A percentile compares a stretch with the other conserved stretches of the same genome.
phyloP scores from a whole-genome alignment of 306 rosid species.

The Albizia julibrissin region DNA sequence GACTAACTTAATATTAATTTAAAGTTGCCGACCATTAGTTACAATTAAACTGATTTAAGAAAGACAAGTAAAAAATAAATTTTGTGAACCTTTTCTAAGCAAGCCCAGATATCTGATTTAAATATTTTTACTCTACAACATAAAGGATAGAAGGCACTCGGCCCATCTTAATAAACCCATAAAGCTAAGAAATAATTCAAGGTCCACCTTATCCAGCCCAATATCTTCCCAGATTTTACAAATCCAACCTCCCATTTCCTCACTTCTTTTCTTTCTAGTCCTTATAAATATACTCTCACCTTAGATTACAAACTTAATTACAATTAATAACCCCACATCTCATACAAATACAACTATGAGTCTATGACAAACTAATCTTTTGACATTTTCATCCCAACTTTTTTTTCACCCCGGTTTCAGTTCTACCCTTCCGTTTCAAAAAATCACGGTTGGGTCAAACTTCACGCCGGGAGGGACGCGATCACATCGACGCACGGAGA shows the following conservation, averaged over 20 bases:
- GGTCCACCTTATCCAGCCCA: not conserved
- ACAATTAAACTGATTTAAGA: no score
- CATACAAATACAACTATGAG: not conserved
- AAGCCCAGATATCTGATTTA: not conserved
- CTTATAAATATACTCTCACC: not conserved
- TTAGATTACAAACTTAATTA: constrained; percentile 28
- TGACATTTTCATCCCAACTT: constrained; percentile 27
- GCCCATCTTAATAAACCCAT: constrained; percentile 15
- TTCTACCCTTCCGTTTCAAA: constrained; percentile 65
- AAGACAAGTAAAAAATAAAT: no score
- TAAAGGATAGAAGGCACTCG: not conserved
- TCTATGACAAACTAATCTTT: not conserved
- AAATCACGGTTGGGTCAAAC: constrained; percentile 60
- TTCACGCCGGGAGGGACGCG: constrained; percentile 29
- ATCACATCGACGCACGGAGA: not conserved
- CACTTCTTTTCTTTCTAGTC: not conserved
- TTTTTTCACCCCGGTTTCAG: constrained; percentile 32
- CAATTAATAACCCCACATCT: not conserved
- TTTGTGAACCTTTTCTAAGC: not conserved
- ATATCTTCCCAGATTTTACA: constrained; percentile 27
- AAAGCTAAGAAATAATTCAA: constrained; percentile 29
- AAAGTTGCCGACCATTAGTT: no score
- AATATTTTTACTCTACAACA: constrained; percentile 34
- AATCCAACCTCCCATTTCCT: constrained; percentile 15
- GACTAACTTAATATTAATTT: no score